These are phyloP conservation scores for Mycena galericulata DNA, from an alignment of 768 basidiomycete species.

Conservation along the genomic window DNA sequence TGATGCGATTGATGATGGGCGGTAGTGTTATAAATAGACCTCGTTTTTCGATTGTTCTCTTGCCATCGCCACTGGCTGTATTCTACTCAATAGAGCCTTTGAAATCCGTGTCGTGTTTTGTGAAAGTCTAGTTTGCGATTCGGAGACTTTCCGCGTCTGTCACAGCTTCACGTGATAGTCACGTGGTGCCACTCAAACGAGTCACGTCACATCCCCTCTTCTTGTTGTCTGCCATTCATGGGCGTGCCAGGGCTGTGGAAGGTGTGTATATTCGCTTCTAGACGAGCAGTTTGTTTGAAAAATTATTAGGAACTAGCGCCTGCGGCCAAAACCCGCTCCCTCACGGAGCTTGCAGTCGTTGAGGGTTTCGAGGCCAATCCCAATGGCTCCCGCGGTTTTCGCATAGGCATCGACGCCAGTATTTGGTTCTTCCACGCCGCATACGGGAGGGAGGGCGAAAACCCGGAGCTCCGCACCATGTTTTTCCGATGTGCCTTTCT, in stretches of 20 bases:
- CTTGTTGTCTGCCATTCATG: conserved; percentile 11
- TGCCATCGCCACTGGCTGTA: too few relatives aligned
- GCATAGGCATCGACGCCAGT: conserved; percentile 88
- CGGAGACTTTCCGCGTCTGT: neutral
- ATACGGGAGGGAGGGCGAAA: conserved; percentile 83
- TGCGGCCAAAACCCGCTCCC: conserved; percentile 76
- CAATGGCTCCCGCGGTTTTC: conserved; percentile 74
- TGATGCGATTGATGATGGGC: conserved; percentile 6
- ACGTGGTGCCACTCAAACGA: neutral
- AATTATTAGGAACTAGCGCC: conserved; percentile 48
- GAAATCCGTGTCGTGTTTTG: too few relatives aligned
- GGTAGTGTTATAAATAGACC: conserved; percentile 22
- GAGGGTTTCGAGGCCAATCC: conserved; percentile 82
- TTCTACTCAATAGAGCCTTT: too few relatives aligned
- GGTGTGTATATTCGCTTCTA: neutral
- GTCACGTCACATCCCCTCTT: neutral
- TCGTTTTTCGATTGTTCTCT: too few relatives aligned
- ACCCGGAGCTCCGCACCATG: conserved; percentile 85
- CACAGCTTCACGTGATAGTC: neutral
- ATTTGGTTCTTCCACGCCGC: conserved; percentile 89
- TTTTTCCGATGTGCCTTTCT: conserved; percentile 90
- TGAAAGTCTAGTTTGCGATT: too few relatives aligned
- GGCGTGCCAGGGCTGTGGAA: conserved; percentile 36
- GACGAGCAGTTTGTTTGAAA: neutral
- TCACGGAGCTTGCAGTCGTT: conserved; percentile 79